Evolutionary conservation across 371 early-diverging fungal species (phyloP).

Genomic region (Haplosporangium sp.): DNA sequence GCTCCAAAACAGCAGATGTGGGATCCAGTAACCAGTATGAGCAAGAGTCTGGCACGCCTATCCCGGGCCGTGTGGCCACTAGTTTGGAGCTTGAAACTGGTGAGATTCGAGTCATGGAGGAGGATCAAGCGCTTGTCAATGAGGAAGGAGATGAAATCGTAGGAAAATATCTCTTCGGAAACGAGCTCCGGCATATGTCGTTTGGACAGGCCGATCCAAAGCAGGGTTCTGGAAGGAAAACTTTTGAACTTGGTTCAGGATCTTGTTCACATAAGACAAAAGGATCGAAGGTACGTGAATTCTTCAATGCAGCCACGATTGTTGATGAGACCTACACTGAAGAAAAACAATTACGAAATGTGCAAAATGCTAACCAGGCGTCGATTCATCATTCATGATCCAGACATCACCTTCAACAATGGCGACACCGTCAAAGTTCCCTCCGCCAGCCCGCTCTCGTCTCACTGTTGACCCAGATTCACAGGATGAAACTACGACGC

Average conservation of each 20-base stretch:
- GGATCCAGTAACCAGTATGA: not conserved
- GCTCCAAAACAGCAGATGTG: not conserved
- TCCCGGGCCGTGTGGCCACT: not conserved
- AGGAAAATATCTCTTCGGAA: constrained; percentile 36
- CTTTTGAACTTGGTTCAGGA: not conserved
- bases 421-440: too few relatives aligned
- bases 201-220: constrained; percentile 14
- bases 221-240: not conserved
- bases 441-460: too few relatives aligned
- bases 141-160: constrained; percentile 1
- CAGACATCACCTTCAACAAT: too few relatives aligned
- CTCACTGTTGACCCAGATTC: too few relatives aligned
- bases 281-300: not conserved
- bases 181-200: constrained; percentile 26
- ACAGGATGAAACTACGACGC: too few relatives aligned
- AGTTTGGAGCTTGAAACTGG: not conserved
- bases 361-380: too few relatives aligned
- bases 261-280: not conserved
- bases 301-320: too few relatives aligned
- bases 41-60: not conserved
- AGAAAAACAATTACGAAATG: too few relatives aligned
- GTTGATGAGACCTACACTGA: too few relatives aligned
- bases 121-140: not conserved
- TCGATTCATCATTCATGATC: too few relatives aligned
- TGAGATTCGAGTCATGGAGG: too few relatives aligned